Percentiles rank a stretch among this genome's conserved stretches.
Conservation (phyloP, 1,139 yeast genomes). For the Taphrina betulina region DNA sequence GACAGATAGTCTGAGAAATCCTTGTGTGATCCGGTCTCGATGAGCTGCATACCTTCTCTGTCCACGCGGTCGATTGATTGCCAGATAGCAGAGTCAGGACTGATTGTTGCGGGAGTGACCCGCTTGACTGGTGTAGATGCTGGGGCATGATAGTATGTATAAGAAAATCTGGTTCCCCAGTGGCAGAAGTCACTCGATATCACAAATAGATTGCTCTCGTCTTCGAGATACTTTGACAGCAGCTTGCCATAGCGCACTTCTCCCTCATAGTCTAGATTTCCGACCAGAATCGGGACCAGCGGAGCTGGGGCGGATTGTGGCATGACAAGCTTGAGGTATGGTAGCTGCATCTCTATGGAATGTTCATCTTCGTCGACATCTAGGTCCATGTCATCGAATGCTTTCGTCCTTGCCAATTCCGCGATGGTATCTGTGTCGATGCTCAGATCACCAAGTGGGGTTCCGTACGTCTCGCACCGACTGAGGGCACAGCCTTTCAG, state of each 20-base stretch:
- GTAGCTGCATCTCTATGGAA: slow-evolving; percentile 92
- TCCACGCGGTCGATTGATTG: slow-evolving; percentile 73
- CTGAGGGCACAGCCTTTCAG: slow-evolving; percentile 63
- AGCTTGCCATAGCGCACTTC: slow-evolving; percentile 52
- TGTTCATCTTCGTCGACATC: slow-evolving; percentile 82
- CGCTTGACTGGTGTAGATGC: slow-evolving; percentile 35
- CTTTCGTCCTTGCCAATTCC: slow-evolving; percentile 45
- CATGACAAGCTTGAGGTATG: slow-evolving; percentile 60
- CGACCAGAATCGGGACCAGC: slow-evolving; percentile 78
- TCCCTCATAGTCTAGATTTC: slow-evolving; percentile 55
- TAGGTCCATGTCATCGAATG: slow-evolving; percentile 58
- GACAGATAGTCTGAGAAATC: slow-evolving; percentile 69
- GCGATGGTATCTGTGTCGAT: slow-evolving; percentile 57
- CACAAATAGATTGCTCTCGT: slow-evolving; percentile 65
- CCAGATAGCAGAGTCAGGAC: slow-evolving; percentile 53
- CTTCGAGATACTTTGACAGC: slow-evolving; percentile 57
- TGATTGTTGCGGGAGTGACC: slow-evolving; percentile 13
- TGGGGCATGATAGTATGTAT: slow-evolving; percentile 39
- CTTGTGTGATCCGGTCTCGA: slow-evolving; percentile 51
- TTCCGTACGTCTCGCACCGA: slow-evolving; percentile 57
- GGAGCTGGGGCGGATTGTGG: slow-evolving; percentile 26
- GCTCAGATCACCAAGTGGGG: slow-evolving; percentile 75
- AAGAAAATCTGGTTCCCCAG: slow-evolving; percentile 53
- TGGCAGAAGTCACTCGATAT: slow-evolving; percentile 93
- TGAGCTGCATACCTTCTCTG: slow-evolving; percentile 58